Evolutionary conservation across 2,329 filamentous ascomycete genomes (phyloP).

Genomic region (Fusarium sp.): DNA sequence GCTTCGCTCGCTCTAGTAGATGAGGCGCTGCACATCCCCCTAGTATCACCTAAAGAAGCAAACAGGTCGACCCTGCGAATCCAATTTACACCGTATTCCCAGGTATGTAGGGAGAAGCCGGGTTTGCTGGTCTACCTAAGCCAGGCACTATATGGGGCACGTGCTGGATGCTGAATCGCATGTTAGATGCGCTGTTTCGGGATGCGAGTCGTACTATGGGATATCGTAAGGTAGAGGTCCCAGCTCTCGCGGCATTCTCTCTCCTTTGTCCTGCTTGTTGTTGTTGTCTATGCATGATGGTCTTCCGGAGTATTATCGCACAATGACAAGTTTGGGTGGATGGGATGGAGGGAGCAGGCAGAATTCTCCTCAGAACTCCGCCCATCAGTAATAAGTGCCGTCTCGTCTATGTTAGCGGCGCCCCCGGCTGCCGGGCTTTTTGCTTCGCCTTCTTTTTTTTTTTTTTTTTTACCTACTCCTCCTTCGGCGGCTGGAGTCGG

Average conservation of each 20-base stretch:
- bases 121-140: slow-evolving; percentile 8
- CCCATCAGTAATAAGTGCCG: neutral
- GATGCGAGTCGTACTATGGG: slow-evolving; percentile 38
- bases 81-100: slow-evolving; percentile 23
- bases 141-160: slow-evolving; percentile 35
- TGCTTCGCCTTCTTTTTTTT: neutral
- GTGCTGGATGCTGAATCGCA: slow-evolving; percentile 42
- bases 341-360: neutral
- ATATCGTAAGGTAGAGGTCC: slow-evolving; percentile 19
- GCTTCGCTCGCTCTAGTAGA: neutral
- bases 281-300: slow-evolving; percentile 18
- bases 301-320: slow-evolving; percentile 10
- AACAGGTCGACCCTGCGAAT: slow-evolving; percentile 13
- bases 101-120: slow-evolving; percentile 15
- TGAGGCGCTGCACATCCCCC: slow-evolving; percentile 20
- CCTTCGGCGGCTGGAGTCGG: neutral
- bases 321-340: neutral
- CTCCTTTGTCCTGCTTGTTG: neutral
- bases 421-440: neutral
- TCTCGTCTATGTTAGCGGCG: neutral
- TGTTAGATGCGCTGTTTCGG: slow-evolving; percentile 29
- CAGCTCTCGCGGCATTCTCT: slow-evolving; percentile 9
- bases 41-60: slow-evolving; percentile 13
- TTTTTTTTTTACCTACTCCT: neutral
- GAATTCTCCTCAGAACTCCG: neutral